Conservation (phyloP, 176 grass and related monocot genomes). For the Elaeis guineensis region DNA sequence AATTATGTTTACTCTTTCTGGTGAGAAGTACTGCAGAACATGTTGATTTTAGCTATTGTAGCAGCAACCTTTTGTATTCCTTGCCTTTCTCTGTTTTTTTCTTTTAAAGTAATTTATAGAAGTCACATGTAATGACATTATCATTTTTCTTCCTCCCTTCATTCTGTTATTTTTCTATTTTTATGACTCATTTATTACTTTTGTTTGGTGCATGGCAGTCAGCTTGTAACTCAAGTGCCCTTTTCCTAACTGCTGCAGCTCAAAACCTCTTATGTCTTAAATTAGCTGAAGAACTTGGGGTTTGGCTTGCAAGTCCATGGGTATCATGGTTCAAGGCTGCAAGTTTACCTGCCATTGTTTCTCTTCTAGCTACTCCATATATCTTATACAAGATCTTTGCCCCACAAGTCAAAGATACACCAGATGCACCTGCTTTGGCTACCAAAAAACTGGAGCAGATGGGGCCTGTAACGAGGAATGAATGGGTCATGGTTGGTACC, state of each 20-base stretch:
- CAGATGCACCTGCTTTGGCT: constrained; percentile 66
- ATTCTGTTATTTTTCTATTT: background rate
- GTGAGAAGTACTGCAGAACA: too few species aligned
- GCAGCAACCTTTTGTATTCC: too few species aligned
- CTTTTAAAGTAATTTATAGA: too few species aligned
- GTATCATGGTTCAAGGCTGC: constrained; percentile 75
- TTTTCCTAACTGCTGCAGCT: constrained; percentile 85
- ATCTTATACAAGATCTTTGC: constrained; percentile 80
- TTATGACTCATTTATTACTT: background rate
- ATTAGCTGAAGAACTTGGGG: constrained; percentile 77
- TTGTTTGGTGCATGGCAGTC: constrained; percentile 45
- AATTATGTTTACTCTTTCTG: too few species aligned
- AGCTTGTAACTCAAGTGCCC: constrained; percentile 60
- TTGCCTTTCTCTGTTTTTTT: too few species aligned
- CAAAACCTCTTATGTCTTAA: constrained; percentile 89
- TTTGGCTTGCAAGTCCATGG: constrained; percentile 72
- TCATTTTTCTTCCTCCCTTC: background rate
- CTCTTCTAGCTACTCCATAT: constrained; percentile 59
- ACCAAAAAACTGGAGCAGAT: constrained; percentile 49
- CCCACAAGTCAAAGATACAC: constrained; percentile 77
- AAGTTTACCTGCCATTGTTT: constrained; percentile 74
- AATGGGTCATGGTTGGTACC: constrained; percentile 78
- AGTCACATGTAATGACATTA: too few species aligned
- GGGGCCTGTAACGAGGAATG: constrained; percentile 74
- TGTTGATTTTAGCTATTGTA: too few species aligned